Base-by-base conservation (phyloP, 345 rosid genomes). In the Ceriops decandra region DNA sequence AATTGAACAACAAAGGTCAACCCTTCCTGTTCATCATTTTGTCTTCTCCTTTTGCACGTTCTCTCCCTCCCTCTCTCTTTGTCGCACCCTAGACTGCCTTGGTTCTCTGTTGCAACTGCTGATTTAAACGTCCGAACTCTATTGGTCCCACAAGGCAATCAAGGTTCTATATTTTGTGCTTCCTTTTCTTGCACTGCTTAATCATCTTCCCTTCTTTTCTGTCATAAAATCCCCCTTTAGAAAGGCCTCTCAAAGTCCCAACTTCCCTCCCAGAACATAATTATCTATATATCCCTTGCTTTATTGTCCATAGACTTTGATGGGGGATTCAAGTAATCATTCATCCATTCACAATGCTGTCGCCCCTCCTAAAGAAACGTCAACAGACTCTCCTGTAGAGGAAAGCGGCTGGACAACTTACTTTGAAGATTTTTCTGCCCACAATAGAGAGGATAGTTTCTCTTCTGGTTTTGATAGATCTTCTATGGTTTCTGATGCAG, bases 331-430 rank as follows among this genome's bases (percentile, higher is more conserved):
- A 13, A 35, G 70, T 31, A 64, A 70, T 72, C 62, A 76, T 31
- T 69, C 72, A 28, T 73, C 79, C 36, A 33, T 70, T 61, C 35
- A 65, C 17, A 74, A 67, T 32, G 54, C 61, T 49, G 60, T 24
- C 46, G 30, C 19, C 42, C 52, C 54, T 63, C 53, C 74, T 27
- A 28, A 68, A 66, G 66, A 31, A 73, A 58, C 56, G 24, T 9
- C 17, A 57, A 8, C 68, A n/a, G 47, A 21, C 27, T 7, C 62
- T 28, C 17, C 69, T 52, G 75, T 81, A 27, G 96, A 90, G 77
- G 49, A 42, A 2, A 92, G 98, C 71, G 98, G 98, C 0, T 92
- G 98, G 98, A 90, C 96, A 9, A 75, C 91, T 67, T 87, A 87
- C 78, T 85, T 92, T 60, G 85, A 87, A 26, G 98, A 88, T 75